Base-by-base conservation (phyloP, 306 rosid genomes). In the Datisca glomerata region DNA sequence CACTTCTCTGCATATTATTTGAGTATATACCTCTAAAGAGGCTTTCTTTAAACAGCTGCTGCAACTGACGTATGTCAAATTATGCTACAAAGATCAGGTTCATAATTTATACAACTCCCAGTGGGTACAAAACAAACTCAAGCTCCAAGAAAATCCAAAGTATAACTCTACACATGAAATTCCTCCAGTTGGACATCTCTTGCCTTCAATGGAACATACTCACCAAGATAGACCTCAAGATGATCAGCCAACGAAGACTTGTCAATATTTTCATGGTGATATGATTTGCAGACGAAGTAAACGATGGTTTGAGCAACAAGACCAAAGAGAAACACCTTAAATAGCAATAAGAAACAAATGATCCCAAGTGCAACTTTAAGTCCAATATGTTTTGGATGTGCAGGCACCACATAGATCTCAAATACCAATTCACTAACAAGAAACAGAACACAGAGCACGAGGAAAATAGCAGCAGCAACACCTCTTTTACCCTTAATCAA, bases 271-370 rank as follows among this genome's bases (percentile, higher is more conserved):
- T 58, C 49, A 27, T 47, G 56, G 48, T 58, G 64, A 27, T 58
- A 48, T 6, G 64, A 48, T 50, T 58, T 58, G 43, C 64, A 58
- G 18, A 47, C 64, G 13, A 48, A 48, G 56, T 58, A 58, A 8
- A 58, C n/a, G 22, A 58, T 29, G n/a, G 66, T 51, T 51, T 60
- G 59, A n/a, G 43, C 41, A 34, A 60, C 66, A n/a, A 60, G 37
- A 7, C 59, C 59, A 43, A 50, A 42, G 18, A 60, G 39, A 5
- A 24, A 33, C 23, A 50, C 36, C 10, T 25, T 37, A 12, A 51
- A 31, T 13, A 51, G 47, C 39, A 51, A 14, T 41, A 60, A 13
- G 40, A 35, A 60, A n/a, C 52, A 22, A 5, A 50, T 17, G 32
- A 60, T 14, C 19, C 53, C 66, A 35, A 34, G 31, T 18, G 23